These are phyloP conservation scores for Ajuga reptans DNA, from an alignment of 305 asterid species.

Conservation along the genomic window DNA sequence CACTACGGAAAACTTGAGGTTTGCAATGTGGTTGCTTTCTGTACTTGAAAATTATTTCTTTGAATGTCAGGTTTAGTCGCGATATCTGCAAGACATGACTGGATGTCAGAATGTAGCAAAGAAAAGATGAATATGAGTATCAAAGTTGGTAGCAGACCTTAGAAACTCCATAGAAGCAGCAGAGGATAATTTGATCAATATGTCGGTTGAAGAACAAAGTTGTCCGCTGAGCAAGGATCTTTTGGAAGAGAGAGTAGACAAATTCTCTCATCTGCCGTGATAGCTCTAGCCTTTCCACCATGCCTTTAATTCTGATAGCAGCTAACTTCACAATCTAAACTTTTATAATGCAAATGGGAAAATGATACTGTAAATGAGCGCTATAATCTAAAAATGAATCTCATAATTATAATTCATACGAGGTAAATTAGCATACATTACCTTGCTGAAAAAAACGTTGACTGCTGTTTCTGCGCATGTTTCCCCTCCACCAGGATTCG, in stretches of 20 bases:
- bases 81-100: conserved; percentile 61
- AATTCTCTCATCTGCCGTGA: conserved; percentile 73
- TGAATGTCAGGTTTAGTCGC: conserved; percentile 86
- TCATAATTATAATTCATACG: conserved; percentile 1
- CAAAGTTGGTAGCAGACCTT: conserved; percentile 47
- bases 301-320: conserved; percentile 94
- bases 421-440: conserved; percentile 31
- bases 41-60: conserved; percentile 82
- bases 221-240: conserved; percentile 70
- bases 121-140: conserved; percentile 13
- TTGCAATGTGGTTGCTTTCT: conserved; percentile 97
- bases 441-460: conserved; percentile 83
- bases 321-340: conserved; percentile 78
- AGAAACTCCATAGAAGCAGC: conserved; percentile 96
- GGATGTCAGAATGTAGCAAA: conserved; percentile 18
- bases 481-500: conserved; percentile 94
- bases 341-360: neutral
- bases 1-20: conserved; percentile 91
- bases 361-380: neutral
- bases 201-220: conserved; percentile 78
- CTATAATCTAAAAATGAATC: neutral
- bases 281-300: conserved; percentile 93
- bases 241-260: conserved; percentile 84
- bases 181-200: conserved; percentile 91
- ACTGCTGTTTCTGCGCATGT: conserved; percentile 96